These are phyloP conservation scores for Trichocladium uniseriatum DNA, from an alignment of 495 filamentous ascomycete genomes.

Conservation along the genomic window DNA sequence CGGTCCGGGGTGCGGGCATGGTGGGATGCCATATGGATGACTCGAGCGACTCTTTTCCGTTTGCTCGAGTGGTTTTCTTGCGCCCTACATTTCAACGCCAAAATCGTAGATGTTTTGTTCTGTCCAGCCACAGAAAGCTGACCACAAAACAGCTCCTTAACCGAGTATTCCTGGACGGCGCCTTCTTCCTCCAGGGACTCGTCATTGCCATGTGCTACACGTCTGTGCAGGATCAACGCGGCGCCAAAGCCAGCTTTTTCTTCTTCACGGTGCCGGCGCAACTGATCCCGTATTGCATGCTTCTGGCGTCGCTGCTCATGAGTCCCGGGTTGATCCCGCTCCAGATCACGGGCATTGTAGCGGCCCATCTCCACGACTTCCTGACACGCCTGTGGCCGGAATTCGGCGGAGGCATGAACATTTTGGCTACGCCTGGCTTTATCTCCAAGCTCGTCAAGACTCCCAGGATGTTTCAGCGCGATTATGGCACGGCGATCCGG, in stretches of 20 bases:
- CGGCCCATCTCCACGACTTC: constrained; percentile 81
- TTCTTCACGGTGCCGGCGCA: constrained; percentile 68
- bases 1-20: constrained; percentile 68
- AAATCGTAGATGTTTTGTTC: background rate
- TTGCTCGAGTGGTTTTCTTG: constrained; percentile 62
- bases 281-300: constrained; percentile 65
- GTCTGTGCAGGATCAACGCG: constrained; percentile 70
- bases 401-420: constrained; percentile 69
- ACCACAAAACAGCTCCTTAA: constrained; percentile 34
- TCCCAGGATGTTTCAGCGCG: constrained; percentile 32
- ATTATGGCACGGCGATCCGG: constrained; percentile 51
- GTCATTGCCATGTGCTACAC: constrained; percentile 74
- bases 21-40: constrained; percentile 88
- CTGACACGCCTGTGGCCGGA: constrained; percentile 71
- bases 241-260: constrained; percentile 58
- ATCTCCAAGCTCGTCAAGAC: constrained; percentile 52
- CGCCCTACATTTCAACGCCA: constrained; percentile 68
- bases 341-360: constrained; percentile 61
- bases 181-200: constrained; percentile 55
- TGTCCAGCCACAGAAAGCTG: constrained; percentile 10
- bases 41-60: constrained; percentile 51
- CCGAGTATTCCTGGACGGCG: constrained; percentile 38
- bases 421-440: constrained; percentile 57
- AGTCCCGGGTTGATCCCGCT: constrained; percentile 36
- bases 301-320: constrained; percentile 55